These are phyloP conservation scores for Aphanoascus verrucosus DNA, from an alignment of 2,329 filamentous ascomycete species.

Conservation along the genomic window DNA sequence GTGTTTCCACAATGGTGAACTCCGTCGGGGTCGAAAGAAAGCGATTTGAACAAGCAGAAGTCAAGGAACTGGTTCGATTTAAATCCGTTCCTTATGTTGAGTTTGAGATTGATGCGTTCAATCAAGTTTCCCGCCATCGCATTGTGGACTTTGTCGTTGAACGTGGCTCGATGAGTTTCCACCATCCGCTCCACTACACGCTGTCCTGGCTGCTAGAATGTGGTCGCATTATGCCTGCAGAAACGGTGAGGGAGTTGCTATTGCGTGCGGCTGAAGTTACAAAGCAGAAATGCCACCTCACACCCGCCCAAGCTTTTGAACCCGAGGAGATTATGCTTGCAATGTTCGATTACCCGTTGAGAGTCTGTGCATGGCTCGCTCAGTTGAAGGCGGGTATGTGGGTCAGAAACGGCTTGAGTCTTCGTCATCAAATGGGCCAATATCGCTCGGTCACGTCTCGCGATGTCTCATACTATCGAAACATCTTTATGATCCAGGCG, in stretches of 20 bases:
- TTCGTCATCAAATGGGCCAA: slow-evolving; percentile 87
- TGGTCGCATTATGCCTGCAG: slow-evolving; percentile 61
- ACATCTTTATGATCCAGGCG: slow-evolving; percentile 87
- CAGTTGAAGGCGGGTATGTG: slow-evolving; percentile 99
- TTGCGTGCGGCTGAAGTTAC: slow-evolving; percentile 54
- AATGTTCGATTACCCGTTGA: slow-evolving; percentile 82
- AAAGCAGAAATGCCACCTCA: slow-evolving; percentile 46
- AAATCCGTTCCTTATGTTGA: slow-evolving; percentile 68
- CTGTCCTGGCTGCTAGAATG: slow-evolving; percentile 92
- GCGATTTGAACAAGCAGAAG: slow-evolving; percentile 75
- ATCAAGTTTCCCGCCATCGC: slow-evolving; percentile 45
- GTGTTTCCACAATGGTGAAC: slow-evolving; percentile 76
- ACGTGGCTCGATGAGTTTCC: slow-evolving; percentile 86
- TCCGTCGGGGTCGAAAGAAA: slow-evolving; percentile 80
- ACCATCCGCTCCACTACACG: slow-evolving; percentile 92
- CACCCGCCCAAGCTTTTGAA: slow-evolving; percentile 36
- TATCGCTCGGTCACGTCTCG: slow-evolving; percentile 82
- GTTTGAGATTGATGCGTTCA: slow-evolving; percentile 49
- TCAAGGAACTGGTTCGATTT: slow-evolving; percentile 77
- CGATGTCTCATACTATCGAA: slow-evolving; percentile 87
- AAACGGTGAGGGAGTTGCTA: slow-evolving; percentile 57
- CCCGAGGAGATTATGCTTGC: slow-evolving; percentile 74
- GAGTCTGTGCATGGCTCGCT: slow-evolving; percentile 90
- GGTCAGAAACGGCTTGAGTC: slow-evolving; percentile 93
- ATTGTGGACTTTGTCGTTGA: slow-evolving; percentile 84